Evolutionary conservation across 257 asterid genomes (phyloP).

Genomic region (Leonotis leonurus): DNA sequence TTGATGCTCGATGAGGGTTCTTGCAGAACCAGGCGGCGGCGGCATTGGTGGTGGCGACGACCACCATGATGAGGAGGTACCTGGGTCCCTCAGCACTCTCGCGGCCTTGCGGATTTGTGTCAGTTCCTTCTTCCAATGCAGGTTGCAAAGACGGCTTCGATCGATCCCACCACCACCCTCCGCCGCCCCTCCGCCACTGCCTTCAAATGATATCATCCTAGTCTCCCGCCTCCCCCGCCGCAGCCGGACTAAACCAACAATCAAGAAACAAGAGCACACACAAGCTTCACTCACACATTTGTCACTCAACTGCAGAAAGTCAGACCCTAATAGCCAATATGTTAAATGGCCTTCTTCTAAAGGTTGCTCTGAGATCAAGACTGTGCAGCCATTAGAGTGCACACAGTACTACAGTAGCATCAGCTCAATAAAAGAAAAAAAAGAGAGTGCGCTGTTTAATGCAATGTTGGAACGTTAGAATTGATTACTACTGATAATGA

Average conservation of each 20-base stretch:
- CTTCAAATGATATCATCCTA: conserved; percentile 15
- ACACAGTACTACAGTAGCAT: background rate
- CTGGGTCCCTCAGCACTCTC: conserved; percentile 75
- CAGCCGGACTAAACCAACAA: background rate
- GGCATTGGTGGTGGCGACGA: conserved; percentile 53
- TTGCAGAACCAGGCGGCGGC: conserved; percentile 54
- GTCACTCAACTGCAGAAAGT: too few species aligned
- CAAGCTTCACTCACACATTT: background rate
- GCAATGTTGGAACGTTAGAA: background rate
- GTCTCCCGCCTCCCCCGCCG: background rate
- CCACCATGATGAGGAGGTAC: conserved; percentile 74
- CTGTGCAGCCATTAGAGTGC: background rate
- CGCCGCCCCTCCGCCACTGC: conserved; percentile 10
- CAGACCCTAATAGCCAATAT: background rate
- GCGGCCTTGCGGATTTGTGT: conserved; percentile 85
- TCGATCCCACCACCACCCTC: conserved; percentile 28
- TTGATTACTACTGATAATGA: background rate
- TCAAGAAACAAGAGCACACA: background rate
- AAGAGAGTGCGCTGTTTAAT: background rate
- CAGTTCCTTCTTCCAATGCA: conserved; percentile 81
- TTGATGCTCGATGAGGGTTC: conserved; percentile 42
- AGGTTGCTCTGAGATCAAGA: background rate
- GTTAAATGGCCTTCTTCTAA: background rate
- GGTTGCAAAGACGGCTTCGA: conserved; percentile 46
- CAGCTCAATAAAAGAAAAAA: background rate